Evolutionary conservation across 2,329 filamentous ascomycete species (phyloP), one percentile per base, ranked within the genome.

Genomic region (Aspergillus udagawae): DNA sequence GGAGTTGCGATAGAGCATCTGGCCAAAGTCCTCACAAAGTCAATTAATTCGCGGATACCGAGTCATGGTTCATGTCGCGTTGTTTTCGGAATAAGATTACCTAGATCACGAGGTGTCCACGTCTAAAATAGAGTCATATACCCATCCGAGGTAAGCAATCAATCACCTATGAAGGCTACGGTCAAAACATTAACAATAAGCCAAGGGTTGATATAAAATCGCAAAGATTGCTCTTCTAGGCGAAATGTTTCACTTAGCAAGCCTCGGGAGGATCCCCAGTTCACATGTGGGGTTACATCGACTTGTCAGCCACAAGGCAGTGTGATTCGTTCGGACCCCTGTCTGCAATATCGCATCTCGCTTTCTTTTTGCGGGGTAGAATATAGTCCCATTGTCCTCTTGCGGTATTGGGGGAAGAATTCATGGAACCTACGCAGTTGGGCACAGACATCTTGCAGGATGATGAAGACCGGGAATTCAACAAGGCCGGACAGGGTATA

Each of bases 341-440:
- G 44, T 21, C 23, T 25, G 44, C 23, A 47, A 47, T 47, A 27
- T 47, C 12, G 20, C 4, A 23, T 47, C 44, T 23, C 14, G 44
- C 12, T 12, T 23, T 3, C n/a, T 45, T 48, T 48, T 53, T 53
- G 52, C 52, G 52, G 52, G 52, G 52, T 53, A 35, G 44, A 53
- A 53, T 53, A 29, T 35, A 49, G 23, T 25, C n/a, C 1, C 2
- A 3, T 14, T 45, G 6, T 3, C 32, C 5, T 17, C 14, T 17
- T 17, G 8, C 4, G 14, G 32, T n/a, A 38, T 17, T 38, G 32
- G 42, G 42, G 42, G 42, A 45, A 45, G 8, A 20, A 45, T 45
- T 14, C 6, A 20, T 10, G 12, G 8, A 20, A 12, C 42, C 42
- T 45, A 1, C n/a, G 10, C 20, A 12, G 20, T 6, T 25, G 41